Percentiles rank a stretch among this genome's conserved stretches.
phyloP scores from a whole-genome alignment of 1,284 basidiomycete genomes.

The Leccinum variabile region DNA sequence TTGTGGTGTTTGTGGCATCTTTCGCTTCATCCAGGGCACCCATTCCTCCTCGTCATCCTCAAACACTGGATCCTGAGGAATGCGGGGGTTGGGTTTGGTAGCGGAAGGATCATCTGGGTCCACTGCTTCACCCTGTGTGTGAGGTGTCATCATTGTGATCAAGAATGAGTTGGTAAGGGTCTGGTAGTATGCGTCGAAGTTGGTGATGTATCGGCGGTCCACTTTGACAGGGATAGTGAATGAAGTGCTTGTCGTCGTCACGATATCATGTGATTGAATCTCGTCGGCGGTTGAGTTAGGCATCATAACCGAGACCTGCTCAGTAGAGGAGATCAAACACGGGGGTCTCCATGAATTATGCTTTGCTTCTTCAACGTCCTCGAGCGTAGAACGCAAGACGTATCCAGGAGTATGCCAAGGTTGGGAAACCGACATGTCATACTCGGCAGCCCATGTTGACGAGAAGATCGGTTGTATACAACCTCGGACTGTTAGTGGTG shows the following conservation, averaged over 20 bases:
- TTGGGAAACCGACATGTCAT: background rate
- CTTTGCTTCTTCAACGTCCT: background rate
- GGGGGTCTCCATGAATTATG: too few relatives aligned
- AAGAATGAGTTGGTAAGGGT: slow-evolving; percentile 1
- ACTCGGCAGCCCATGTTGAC: slow-evolving; percentile 9
- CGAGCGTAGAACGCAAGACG: background rate
- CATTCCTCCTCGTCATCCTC: slow-evolving; percentile 10
- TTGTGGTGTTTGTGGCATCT: background rate
- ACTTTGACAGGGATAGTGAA: slow-evolving; percentile 4
- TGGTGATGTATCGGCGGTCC: slow-evolving; percentile 1
- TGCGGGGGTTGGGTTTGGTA: background rate
- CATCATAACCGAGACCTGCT: slow-evolving; percentile 1
- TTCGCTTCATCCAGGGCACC: slow-evolving; percentile 11
- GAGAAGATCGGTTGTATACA: background rate
- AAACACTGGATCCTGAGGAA: background rate
- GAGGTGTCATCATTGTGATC: background rate
- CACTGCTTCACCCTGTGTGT: background rate
- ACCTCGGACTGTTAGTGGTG: background rate
- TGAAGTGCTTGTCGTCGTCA: slow-evolving; percentile 8
- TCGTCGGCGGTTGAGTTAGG: slow-evolving; percentile 4
- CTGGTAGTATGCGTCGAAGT: slow-evolving; percentile 14
- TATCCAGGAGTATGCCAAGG: background rate
- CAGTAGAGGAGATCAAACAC: background rate
- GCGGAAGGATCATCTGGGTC: background rate
- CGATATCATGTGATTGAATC: background rate